Percentiles rank a stretch among this genome's conserved stretches.
phyloP scores from a whole-genome alignment of 768 basidiomycete genomes.

The Kwoniella dendrophila region DNA sequence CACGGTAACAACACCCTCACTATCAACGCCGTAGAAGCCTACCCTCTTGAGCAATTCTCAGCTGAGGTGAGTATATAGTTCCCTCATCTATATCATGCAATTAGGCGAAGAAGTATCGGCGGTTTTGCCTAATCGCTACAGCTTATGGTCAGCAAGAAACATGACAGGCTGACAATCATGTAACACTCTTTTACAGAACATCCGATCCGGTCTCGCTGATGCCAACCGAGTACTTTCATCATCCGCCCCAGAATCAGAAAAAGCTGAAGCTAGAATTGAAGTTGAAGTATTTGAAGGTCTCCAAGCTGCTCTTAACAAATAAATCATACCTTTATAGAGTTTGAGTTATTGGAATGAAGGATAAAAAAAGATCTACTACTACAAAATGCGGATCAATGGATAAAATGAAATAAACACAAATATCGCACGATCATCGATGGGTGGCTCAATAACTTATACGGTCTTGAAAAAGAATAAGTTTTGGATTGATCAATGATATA shows the following conservation, averaged over 20 bases:
- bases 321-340: too few species aligned
- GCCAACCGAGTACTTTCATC: constrained; percentile 78
- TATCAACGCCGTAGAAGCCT: constrained; percentile 95
- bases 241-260: constrained; percentile 87
- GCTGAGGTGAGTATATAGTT: constrained; percentile 74
- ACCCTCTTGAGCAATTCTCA: constrained; percentile 86
- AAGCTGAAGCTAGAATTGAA: constrained; percentile 89
- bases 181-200: constrained; percentile 63
- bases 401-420: too few species aligned
- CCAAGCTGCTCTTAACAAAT: constrained; percentile 72
- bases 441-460: too few species aligned
- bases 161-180: neutral
- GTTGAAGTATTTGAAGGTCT: constrained; percentile 95
- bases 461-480: too few species aligned
- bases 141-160: neutral
- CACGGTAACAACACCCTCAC: constrained; percentile 96
- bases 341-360: too few species aligned
- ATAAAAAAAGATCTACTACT: too few species aligned
- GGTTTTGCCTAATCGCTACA: too few species aligned
- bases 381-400: too few species aligned
- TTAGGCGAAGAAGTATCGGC: too few species aligned
- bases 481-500: too few species aligned
- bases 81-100: too few species aligned
- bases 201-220: constrained; percentile 85
- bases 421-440: too few species aligned